A percentile compares a stretch with the other conserved stretches of the same genome.
phyloP scores from a whole-genome alignment of 768 basidiomycete genomes.

The Auriscalpium microsporum region DNA sequence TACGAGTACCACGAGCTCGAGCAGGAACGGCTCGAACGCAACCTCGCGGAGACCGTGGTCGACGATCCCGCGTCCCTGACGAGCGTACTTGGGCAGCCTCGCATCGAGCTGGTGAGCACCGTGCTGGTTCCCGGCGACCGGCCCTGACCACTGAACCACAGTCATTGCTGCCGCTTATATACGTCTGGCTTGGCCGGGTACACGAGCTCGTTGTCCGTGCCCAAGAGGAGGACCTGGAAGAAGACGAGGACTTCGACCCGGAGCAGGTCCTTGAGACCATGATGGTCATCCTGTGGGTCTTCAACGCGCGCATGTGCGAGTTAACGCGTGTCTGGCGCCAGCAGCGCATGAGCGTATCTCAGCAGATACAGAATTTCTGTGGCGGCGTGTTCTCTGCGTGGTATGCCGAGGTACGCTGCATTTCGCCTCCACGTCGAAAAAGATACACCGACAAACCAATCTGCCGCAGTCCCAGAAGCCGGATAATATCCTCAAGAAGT shows the following conservation, averaged over 20 bases:
- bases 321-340: background rate
- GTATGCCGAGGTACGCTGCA: background rate
- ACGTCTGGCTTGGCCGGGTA: background rate
- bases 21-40: background rate
- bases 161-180: background rate
- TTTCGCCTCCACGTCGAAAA: no score
- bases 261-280: background rate
- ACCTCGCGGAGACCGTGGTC: background rate
- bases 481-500: background rate
- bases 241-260: background rate
- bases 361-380: background rate
- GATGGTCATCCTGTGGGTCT: background rate
- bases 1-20: background rate
- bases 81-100: background rate
- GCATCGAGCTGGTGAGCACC: background rate
- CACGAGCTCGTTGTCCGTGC: background rate
- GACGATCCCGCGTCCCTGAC: background rate
- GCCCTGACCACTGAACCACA: background rate
- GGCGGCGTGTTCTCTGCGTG: background rate
- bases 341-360: background rate
- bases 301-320: background rate
- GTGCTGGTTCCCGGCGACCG: background rate
- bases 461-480: background rate
- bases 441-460: no score
- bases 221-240: background rate